phyloP scores from a whole-genome alignment of 345 rosid genomes.

The Eutrema yunnanense region DNA sequence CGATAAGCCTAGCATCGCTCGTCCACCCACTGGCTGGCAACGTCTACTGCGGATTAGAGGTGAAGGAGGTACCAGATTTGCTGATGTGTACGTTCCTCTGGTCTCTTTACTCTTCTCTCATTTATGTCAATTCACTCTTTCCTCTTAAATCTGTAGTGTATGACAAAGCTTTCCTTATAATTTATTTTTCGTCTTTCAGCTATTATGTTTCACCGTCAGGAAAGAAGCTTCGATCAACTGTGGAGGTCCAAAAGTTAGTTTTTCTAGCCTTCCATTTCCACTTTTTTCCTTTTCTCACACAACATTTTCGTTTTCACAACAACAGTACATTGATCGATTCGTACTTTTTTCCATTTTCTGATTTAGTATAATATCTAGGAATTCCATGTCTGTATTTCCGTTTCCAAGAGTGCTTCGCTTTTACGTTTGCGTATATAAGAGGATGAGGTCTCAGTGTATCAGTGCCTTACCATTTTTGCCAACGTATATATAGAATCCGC shows the following conservation, averaged over 20 bases:
- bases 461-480: neutral
- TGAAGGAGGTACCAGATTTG: constrained; percentile 84
- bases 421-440: neutral
- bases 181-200: constrained; percentile 33
- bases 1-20: constrained; percentile 85
- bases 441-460: neutral
- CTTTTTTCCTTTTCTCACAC: neutral
- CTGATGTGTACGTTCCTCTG: constrained; percentile 69
- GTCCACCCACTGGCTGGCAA: constrained; percentile 90
- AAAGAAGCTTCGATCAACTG: constrained; percentile 81
- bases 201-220: constrained; percentile 85
- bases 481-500: neutral
- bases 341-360: neutral
- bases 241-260: constrained; percentile 75
- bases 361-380: neutral
- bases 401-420: neutral
- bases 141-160: neutral
- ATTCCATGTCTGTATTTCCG: neutral
- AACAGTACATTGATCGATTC: neutral
- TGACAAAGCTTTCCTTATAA: neutral
- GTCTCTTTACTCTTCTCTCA: neutral
- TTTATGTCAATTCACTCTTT: neutral
- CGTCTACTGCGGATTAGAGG: constrained; percentile 69
- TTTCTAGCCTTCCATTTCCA: neutral
- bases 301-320: neutral